Conservation (phyloP, 2,329 filamentous ascomycete species). For the Colletotrichum gigasporum region DNA sequence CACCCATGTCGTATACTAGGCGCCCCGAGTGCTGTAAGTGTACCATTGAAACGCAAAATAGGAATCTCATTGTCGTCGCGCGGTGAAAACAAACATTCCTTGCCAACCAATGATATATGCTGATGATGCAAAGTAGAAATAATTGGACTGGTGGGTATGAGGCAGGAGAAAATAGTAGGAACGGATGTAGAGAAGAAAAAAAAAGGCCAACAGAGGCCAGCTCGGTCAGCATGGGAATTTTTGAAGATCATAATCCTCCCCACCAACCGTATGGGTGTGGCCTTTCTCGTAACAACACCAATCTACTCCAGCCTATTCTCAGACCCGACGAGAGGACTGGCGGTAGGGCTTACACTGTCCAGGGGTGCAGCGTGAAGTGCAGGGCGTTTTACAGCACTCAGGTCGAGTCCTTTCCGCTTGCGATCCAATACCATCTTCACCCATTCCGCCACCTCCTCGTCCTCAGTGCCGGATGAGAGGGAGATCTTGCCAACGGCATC, state of each 20-base stretch:
- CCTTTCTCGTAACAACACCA: background rate
- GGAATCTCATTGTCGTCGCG: background rate
- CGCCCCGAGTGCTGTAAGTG: background rate
- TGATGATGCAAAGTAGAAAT: conserved; percentile 30
- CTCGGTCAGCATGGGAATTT: conserved; percentile 25
- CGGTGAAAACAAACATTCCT: conserved; percentile 10
- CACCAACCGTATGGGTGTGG: conserved; percentile 29
- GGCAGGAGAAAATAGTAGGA: conserved; percentile 27
- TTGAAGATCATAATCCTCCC: conserved; percentile 10
- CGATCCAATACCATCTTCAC: conserved; percentile 76
- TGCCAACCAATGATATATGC: conserved; percentile 22
- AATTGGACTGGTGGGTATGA: conserved; percentile 31
- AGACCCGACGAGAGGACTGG: conserved; percentile 45
- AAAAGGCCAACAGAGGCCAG: conserved; percentile 26
- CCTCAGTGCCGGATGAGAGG: conserved; percentile 59
- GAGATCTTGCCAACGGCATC: conserved; percentile 56
- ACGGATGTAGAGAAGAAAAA: background rate
- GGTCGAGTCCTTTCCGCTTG: conserved; percentile 64
- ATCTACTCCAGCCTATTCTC: background rate
- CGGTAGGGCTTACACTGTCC: conserved; percentile 71
- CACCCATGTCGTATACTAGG: conserved; percentile 17
- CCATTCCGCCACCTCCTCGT: conserved; percentile 89
- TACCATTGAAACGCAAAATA: background rate
- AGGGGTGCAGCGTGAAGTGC: conserved; percentile 89
- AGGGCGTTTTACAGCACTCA: conserved; percentile 69